Conservation (phyloP, 2,329 filamentous ascomycete species). For the Zasmidium angulare region DNA sequence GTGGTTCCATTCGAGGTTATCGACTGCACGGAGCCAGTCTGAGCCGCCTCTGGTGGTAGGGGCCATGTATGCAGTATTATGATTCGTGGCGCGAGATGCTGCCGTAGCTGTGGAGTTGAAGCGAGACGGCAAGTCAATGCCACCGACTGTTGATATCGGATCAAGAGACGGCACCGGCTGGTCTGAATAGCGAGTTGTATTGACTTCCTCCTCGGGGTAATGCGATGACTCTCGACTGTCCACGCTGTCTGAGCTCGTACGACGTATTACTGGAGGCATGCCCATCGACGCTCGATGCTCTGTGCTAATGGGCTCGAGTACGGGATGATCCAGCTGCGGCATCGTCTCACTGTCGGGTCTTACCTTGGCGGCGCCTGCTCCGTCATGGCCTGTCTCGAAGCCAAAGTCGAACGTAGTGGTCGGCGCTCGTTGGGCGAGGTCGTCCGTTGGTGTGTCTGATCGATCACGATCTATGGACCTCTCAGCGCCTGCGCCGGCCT, state of each 20-base stretch:
- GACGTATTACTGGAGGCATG: conserved; percentile 7
- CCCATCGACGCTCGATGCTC: conserved; percentile 22
- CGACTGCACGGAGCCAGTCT: conserved; percentile 31
- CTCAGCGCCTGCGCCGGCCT: conserved; percentile 21
- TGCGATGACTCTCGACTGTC: conserved; percentile 9
- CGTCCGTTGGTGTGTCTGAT: conserved; percentile 20
- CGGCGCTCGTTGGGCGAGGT: conserved; percentile 6
- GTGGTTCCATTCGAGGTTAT: conserved; percentile 30
- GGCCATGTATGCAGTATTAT: conserved; percentile 2
- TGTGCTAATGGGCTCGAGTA: conserved; percentile 21
- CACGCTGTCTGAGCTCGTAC: conserved; percentile 15
- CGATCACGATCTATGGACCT: conserved; percentile 13
- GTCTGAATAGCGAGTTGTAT: conserved; percentile 17
- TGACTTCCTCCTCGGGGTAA: conserved; percentile 4
- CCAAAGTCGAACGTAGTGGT: conserved; percentile 25
- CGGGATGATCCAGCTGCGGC: conserved; percentile 13
- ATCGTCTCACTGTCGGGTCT: conserved; percentile 22
- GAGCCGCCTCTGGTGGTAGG: conserved; percentile 7
- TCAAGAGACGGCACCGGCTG: conserved; percentile 27
- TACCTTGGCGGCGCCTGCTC: conserved; percentile 12
- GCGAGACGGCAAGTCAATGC: conserved; percentile 32
- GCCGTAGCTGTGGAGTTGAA: conserved; percentile 26
- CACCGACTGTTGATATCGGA: conserved; percentile 30
- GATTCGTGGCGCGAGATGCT: conserved; percentile 7
- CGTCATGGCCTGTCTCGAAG: conserved; percentile 16